These are phyloP conservation scores for Cocos nucifera DNA, from an alignment of 176 grass and related monocot genomes.

Conservation along the genomic window DNA sequence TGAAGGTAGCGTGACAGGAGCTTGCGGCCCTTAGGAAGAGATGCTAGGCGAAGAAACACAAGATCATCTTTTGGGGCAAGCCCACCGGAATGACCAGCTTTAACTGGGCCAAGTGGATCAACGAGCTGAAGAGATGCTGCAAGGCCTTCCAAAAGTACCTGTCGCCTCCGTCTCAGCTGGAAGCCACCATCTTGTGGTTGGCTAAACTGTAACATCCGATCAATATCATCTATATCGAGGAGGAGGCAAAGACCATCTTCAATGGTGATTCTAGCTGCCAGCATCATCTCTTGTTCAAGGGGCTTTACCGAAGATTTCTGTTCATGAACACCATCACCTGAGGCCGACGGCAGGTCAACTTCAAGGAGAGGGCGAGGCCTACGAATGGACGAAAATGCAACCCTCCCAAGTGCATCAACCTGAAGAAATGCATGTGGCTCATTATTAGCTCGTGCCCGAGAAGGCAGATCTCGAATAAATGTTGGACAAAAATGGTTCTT, in stretches of 20 bases:
- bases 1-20: slow-evolving; percentile 62
- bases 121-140: slow-evolving; percentile 84
- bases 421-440: slow-evolving; percentile 85
- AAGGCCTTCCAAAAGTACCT: slow-evolving; percentile 87
- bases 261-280: slow-evolving; percentile 81
- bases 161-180: slow-evolving; percentile 60
- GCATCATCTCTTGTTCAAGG: slow-evolving; percentile 79
- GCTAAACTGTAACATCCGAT: slow-evolving; percentile 61
- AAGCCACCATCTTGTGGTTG: slow-evolving; percentile 80
- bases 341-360: slow-evolving; percentile 43
- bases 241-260: slow-evolving; percentile 83
- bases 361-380: slow-evolving; percentile 79
- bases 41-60: slow-evolving; percentile 82
- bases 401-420: slow-evolving; percentile 67
- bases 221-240: slow-evolving; percentile 94
- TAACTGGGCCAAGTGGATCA: slow-evolving; percentile 65
- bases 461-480: slow-evolving; percentile 67
- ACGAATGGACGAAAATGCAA: slow-evolving; percentile 84
- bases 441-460: slow-evolving; percentile 58
- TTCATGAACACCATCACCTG: slow-evolving; percentile 43
- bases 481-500: slow-evolving; percentile 58
- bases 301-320: slow-evolving; percentile 59
- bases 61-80: slow-evolving; percentile 75
- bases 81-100: slow-evolving; percentile 58
- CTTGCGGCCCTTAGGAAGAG: slow-evolving; percentile 85